Percentiles rank a stretch among this genome's conserved stretches.
These are phyloP conservation scores for Hypoxylon sp. DNA, from an alignment of 2,329 filamentous ascomycete genomes.

Conservation along the genomic window DNA sequence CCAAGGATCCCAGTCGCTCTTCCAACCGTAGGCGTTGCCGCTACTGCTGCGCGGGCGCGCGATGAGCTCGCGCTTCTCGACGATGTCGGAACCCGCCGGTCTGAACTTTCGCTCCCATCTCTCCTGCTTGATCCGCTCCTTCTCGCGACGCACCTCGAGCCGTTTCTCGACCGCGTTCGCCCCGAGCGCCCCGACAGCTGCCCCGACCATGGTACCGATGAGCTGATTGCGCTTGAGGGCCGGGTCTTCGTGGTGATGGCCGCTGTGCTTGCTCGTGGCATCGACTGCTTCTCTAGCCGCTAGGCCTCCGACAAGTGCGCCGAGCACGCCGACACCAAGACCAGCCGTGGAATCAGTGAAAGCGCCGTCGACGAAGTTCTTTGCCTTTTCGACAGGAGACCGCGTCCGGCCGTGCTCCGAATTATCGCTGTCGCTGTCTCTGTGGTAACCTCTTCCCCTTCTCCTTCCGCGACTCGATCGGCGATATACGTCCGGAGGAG, in stretches of 20 bases:
- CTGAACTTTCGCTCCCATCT: conserved; percentile 47
- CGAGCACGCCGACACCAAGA: conserved; percentile 64
- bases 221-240: conserved; percentile 54
- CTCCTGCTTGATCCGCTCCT: conserved; percentile 45
- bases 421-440: conserved; percentile 45
- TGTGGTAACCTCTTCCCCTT: conserved; percentile 27
- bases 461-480: conserved; percentile 32
- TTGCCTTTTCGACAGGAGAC: conserved; percentile 57
- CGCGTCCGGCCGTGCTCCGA: conserved; percentile 44
- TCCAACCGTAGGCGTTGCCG: conserved; percentile 24
- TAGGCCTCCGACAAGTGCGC: conserved; percentile 66
- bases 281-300: conserved; percentile 64
- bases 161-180: conserved; percentile 58
- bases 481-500: conserved; percentile 41
- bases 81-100: conserved; percentile 23
- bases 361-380: conserved; percentile 58
- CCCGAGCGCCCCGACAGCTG: conserved; percentile 66
- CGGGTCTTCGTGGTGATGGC: conserved; percentile 45
- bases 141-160: conserved; percentile 49
- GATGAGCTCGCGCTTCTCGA: conserved; percentile 46
- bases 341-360: conserved; percentile 64
- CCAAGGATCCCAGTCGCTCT: conserved; percentile 41
- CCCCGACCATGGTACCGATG: conserved; percentile 65
- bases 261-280: conserved; percentile 51
- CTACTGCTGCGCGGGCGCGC: conserved; percentile 40